Percentiles rank a stretch among this genome's conserved stretches.
These are phyloP conservation scores for Apiospora marii DNA, from an alignment of 2,329 filamentous ascomycete genomes.

Conservation along the genomic window DNA sequence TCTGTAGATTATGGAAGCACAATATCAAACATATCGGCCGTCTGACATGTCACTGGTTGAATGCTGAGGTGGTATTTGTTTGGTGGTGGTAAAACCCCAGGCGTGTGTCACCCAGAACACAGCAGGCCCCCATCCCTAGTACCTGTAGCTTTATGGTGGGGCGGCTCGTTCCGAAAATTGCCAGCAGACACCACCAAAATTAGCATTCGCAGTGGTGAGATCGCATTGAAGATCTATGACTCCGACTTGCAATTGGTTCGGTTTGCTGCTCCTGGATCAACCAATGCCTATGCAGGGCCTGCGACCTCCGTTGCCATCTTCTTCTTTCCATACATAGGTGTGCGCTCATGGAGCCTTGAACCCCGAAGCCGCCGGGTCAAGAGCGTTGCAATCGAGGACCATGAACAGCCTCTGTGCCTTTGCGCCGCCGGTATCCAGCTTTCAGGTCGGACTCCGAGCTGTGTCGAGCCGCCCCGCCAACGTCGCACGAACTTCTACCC, in stretches of 20 bases:
- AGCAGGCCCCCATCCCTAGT: background rate
- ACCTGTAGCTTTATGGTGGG: background rate
- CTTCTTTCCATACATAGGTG: background rate
- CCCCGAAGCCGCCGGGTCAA: constrained; percentile 32
- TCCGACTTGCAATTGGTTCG: background rate
- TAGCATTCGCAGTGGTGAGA: constrained; percentile 2
- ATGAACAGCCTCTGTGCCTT: constrained; percentile 41
- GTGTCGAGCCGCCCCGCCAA: constrained; percentile 37
- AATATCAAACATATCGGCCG: too few relatives aligned
- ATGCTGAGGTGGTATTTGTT: too few relatives aligned
- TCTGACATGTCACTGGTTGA: too few relatives aligned
- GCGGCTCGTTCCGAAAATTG: background rate
- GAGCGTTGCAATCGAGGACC: constrained; percentile 31
- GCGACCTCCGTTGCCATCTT: background rate
- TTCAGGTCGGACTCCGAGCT: constrained; percentile 42
- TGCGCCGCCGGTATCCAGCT: constrained; percentile 39
- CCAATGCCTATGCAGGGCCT: background rate
- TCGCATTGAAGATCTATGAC: background rate
- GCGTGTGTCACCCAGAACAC: too few relatives aligned
- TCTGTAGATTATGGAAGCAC: too few relatives aligned
- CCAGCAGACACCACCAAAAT: constrained; percentile 17
- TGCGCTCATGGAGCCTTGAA: constrained; percentile 24
- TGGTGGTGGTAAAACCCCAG: too few relatives aligned
- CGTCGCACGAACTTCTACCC: constrained; percentile 29
- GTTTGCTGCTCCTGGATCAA: background rate